These are phyloP conservation scores for Beauveria asiatica DNA, from an alignment of 2,329 filamentous ascomycete species.

Conservation along the genomic window DNA sequence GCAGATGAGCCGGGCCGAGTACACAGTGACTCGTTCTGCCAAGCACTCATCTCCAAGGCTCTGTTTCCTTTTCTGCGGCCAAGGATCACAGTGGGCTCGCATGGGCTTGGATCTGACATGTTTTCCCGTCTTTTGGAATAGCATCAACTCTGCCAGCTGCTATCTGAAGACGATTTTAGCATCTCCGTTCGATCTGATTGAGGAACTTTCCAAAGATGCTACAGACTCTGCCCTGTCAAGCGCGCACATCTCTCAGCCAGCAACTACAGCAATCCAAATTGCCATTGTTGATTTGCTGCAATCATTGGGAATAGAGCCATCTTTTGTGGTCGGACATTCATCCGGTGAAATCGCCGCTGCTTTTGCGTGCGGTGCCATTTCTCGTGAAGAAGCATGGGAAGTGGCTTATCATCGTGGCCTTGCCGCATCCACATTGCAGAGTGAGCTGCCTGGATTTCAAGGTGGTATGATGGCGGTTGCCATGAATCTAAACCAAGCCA, in stretches of 20 bases:
- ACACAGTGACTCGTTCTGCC: constrained; percentile 17
- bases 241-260: constrained; percentile 31
- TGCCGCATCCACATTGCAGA: constrained; percentile 22
- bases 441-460: constrained; percentile 20
- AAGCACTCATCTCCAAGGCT: constrained; percentile 22
- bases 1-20: constrained; percentile 19
- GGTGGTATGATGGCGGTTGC: constrained; percentile 36
- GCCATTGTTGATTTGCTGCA: constrained; percentile 32
- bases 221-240: constrained; percentile 22
- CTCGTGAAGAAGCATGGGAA: constrained; percentile 30
- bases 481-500: constrained; percentile 22
- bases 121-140: constrained; percentile 32
- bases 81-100: constrained; percentile 33
- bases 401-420: constrained; percentile 34
- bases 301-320: constrained; percentile 24
- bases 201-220: constrained; percentile 26
- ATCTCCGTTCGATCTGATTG: constrained; percentile 25
- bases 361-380: constrained; percentile 29
- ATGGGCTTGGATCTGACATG: constrained; percentile 35
- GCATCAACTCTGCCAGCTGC: constrained; percentile 25
- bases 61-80: constrained; percentile 36
- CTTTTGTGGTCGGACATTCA: constrained; percentile 34
- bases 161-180: constrained; percentile 24
- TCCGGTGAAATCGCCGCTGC: constrained; percentile 40
- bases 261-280: constrained; percentile 34